Percentiles rank a stretch among this genome's conserved stretches.
Evolutionary conservation across 306 rosid species (phyloP).

Genomic region (Abrus pulchellus): DNA sequence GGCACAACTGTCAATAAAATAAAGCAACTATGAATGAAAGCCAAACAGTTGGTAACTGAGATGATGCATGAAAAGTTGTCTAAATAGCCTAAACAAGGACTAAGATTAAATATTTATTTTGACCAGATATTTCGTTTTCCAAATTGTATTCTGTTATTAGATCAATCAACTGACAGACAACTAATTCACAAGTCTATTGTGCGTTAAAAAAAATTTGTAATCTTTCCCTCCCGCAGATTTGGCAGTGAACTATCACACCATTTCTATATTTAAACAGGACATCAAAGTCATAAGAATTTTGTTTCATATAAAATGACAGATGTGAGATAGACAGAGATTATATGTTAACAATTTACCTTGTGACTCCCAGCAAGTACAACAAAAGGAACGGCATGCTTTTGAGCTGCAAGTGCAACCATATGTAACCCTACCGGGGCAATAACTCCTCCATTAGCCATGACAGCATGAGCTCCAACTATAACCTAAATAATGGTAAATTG

Average conservation of each 20-base stretch:
- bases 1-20: slow-evolving; percentile 77
- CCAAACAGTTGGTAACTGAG: slow-evolving; percentile 24
- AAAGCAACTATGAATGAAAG: slow-evolving; percentile 47
- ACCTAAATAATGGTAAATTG: slow-evolving; percentile 66
- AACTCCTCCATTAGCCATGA: slow-evolving; percentile 99
- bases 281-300: slow-evolving; percentile 1
- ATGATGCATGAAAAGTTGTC: slow-evolving; percentile 7
- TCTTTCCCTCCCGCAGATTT: background rate
- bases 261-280: slow-evolving; percentile 30
- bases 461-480: slow-evolving; percentile 98
- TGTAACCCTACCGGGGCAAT: slow-evolving; percentile 93
- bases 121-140: background rate
- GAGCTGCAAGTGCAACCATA: slow-evolving; percentile 99
- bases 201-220: background rate
- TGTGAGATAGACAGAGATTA: slow-evolving; percentile 28
- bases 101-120: slow-evolving; percentile 15
- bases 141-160: slow-evolving; percentile 13
- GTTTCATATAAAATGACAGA: slow-evolving; percentile 28
- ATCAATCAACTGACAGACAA: slow-evolving; percentile 8
- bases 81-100: slow-evolving; percentile 13
- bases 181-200: slow-evolving; percentile 6
- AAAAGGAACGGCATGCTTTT: slow-evolving; percentile 98
- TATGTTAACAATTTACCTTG: slow-evolving; percentile 68
- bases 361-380: slow-evolving; percentile 99
- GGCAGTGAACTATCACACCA: slow-evolving; percentile 27